Evolutionary conservation across 2,329 filamentous ascomycete species (phyloP).

Genomic region (Scedosporium apiospermum): DNA sequence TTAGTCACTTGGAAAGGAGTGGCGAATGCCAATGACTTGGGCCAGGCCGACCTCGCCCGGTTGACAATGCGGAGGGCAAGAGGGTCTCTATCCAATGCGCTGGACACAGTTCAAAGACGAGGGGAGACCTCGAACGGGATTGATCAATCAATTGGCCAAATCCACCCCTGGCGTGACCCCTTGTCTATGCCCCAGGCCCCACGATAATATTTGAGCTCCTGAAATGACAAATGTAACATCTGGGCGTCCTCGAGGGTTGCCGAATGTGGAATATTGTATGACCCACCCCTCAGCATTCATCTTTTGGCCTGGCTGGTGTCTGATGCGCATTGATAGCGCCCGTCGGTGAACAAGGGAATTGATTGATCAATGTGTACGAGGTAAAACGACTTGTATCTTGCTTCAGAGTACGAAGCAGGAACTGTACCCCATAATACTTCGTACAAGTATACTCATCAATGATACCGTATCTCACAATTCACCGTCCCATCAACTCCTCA

Average conservation of each 20-base stretch:
- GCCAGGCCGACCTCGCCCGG: no score
- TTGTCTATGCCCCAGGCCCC: not conserved
- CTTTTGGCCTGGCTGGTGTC: not conserved
- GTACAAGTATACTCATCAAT: no score
- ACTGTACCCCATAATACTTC: no score
- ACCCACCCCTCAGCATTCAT: not conserved
- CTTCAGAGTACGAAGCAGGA: no score
- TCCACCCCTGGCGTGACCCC: not conserved
- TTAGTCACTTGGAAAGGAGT: not conserved
- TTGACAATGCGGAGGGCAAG: no score
- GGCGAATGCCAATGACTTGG: no score
- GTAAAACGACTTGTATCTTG: no score
- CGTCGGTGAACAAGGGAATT: not conserved
- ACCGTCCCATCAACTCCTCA: no score
- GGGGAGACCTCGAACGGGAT: not conserved
- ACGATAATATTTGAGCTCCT: not conserved
- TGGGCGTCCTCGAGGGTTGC: not conserved
- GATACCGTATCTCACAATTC: no score
- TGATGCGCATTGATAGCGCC: constrained; percentile 1
- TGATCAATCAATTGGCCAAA: not conserved
- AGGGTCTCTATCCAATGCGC: no score
- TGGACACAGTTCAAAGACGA: not conserved
- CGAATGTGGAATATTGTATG: not conserved
- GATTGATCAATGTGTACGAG: no score
- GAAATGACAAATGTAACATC: not conserved